Evolutionary conservation across 108 stramenopile genomes (phyloP).

Genomic region (Poteriospumella lacustris): DNA sequence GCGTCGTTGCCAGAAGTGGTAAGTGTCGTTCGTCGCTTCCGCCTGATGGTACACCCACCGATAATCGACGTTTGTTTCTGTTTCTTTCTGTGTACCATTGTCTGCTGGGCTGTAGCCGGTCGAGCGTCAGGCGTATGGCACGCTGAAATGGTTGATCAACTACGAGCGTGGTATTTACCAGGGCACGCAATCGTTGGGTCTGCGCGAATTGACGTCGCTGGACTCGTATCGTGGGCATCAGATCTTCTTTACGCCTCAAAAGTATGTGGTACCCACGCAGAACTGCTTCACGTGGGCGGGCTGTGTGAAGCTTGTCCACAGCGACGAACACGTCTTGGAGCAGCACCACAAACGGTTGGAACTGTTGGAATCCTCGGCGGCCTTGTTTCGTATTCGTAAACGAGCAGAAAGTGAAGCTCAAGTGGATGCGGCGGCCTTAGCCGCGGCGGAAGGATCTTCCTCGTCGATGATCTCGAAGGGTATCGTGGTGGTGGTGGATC

Average conservation of each 20-base stretch:
- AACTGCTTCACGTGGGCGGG: slow-evolving; percentile 53
- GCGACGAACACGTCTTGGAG: slow-evolving; percentile 6
- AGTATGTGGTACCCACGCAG: slow-evolving; percentile 31
- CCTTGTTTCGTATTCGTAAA: too few species aligned
- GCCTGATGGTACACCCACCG: too few species aligned
- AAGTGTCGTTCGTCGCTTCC: too few species aligned
- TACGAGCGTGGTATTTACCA: slow-evolving; percentile 30
- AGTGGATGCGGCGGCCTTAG: too few species aligned
- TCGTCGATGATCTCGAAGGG: too few species aligned
- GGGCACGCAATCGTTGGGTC: slow-evolving; percentile 22
- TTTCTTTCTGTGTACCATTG: too few species aligned
- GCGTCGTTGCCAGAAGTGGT: not conserved
- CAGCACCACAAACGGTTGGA: slow-evolving; percentile 10
- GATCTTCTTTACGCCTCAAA: slow-evolving; percentile 45
- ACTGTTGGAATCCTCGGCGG: too few species aligned
- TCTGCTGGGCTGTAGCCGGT: slow-evolving; percentile 21
- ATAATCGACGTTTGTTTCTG: too few species aligned
- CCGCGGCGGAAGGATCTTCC: too few species aligned
- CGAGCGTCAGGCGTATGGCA: slow-evolving; percentile 23
- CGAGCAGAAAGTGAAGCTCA: too few species aligned
- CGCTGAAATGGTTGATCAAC: slow-evolving; percentile 35
- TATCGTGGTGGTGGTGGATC: slow-evolving; percentile 76
- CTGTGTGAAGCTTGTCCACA: slow-evolving; percentile 43
- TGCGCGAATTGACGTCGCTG: slow-evolving; percentile 25
- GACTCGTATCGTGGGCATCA: slow-evolving; percentile 37